Base-by-base conservation (phyloP, 441 rosid species). In the Isatis lusitanica region DNA sequence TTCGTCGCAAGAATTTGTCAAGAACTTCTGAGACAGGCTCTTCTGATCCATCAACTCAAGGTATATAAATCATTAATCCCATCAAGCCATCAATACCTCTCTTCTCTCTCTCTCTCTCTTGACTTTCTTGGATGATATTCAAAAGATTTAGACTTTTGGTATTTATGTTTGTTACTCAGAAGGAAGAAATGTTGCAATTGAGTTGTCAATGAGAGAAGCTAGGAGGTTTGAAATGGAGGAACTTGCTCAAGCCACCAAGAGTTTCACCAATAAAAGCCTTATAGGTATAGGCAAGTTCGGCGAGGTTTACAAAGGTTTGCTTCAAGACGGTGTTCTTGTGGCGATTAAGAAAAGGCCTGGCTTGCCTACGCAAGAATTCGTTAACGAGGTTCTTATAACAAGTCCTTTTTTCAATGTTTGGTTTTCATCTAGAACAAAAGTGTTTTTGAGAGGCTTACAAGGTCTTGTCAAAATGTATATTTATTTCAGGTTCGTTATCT, bases 281-380 rank as follows among this genome's bases (percentile, higher is more conserved):
- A 85, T 89, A 2, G 94, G 94, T 76, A 78, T 74, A 9, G 94
- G 92, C 50, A 89, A 89, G 72, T 89, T 89, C 28, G 92, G 94
- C 1, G 89, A 83, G 73, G 94, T 84, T 11, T 89, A 85, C 62
- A 87, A 86, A 84, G 94, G 94, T 55, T 81, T 87, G 79, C 92
- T 89, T 63, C 90, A 89, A 76, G 85, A 89, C 36, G 97, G 99
- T 66, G 81, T 81, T 82, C 84, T 89, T 77, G 94, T 89, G 53
- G 92, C 94, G 7, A 83, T 89, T 36, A 89, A 89, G 79, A 89
- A 83, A 78, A 82, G 94, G 12, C 64, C 80, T 7, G 87, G 83
- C 63, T 75, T 75, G 35, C 88, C 89, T 61, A 87, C 72, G 17
- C 90, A 77, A 68, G 92, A 87, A 48, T 87, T 87, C 58, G 75